phyloP scores from a whole-genome alignment of 768 basidiomycete genomes.

The Lyophyllum semitale region DNA sequence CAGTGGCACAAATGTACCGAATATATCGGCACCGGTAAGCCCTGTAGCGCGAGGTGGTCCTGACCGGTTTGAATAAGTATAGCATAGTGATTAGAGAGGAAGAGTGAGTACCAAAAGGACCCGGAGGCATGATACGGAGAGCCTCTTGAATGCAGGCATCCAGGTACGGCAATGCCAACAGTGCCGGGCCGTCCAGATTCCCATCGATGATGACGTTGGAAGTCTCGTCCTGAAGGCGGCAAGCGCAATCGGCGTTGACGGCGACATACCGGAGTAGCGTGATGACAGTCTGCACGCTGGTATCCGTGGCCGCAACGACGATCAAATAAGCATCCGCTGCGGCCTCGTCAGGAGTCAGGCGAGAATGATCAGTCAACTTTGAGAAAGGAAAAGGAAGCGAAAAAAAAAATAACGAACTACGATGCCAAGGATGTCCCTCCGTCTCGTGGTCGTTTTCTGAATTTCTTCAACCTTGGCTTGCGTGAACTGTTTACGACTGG shows the following conservation, averaged over 20 bases:
- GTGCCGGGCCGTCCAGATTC: background rate
- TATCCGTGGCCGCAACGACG: constrained; percentile 4
- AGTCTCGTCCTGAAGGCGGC: background rate
- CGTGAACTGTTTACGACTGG: background rate
- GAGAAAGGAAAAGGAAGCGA: too few species aligned
- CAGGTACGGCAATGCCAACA: background rate
- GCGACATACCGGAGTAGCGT: background rate
- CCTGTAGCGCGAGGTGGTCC: too few species aligned
- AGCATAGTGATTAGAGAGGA: background rate
- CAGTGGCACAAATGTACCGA: too few species aligned
- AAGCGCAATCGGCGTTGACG: background rate
- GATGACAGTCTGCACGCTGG: constrained; percentile 5
- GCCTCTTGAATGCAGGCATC: constrained; percentile 2
- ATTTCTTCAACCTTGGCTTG: background rate
- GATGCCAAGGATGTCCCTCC: background rate
- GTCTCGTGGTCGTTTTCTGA: background rate
- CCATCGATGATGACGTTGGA: background rate
- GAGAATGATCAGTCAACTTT: background rate
- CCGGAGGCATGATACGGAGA: constrained; percentile 1
- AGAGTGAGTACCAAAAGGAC: background rate
- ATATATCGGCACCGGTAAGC: too few species aligned
- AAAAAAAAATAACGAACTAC: background rate
- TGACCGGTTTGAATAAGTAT: too few species aligned
- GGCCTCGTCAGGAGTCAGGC: constrained; percentile 1
- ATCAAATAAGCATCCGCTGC: constrained; percentile 2